Conservation (phyloP, 441 rosid species). For the Croton setiger region DNA sequence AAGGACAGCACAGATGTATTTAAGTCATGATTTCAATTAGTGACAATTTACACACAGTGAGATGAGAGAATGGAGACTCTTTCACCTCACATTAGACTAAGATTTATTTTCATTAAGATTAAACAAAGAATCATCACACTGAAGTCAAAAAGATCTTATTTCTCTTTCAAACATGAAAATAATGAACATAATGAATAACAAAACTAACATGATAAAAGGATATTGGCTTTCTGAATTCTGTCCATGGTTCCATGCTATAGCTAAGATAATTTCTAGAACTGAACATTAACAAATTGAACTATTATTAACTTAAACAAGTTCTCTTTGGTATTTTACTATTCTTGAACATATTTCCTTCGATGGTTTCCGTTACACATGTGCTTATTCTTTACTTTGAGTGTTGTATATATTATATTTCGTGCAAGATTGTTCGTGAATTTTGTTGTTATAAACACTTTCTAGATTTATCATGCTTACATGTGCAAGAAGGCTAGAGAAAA, state of each 20-base stretch:
- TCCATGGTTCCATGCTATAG: neutral
- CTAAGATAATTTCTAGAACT: neutral
- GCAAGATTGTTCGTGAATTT: neutral
- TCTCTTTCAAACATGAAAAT: neutral
- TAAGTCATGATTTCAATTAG: neutral
- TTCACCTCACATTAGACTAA: neutral
- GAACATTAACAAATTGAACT: neutral
- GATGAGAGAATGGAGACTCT: neutral
- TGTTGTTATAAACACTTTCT: neutral
- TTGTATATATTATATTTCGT: too few species aligned
- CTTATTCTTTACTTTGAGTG: neutral
- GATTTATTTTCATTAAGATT: neutral
- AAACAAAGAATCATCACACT: neutral
- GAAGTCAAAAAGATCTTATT: neutral
- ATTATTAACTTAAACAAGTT: neutral
- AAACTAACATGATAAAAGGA: neutral
- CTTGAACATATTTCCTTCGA: neutral
- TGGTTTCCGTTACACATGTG: neutral
- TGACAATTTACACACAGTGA: neutral
- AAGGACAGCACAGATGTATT: neutral
- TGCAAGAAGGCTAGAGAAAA: neutral
- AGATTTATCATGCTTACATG: neutral
- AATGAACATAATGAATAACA: neutral
- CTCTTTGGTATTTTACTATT: neutral
- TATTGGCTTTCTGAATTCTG: too few species aligned